Base-by-base conservation (phyloP, 2,329 filamentous ascomycete genomes). In the Phyllachora maydis region DNA sequence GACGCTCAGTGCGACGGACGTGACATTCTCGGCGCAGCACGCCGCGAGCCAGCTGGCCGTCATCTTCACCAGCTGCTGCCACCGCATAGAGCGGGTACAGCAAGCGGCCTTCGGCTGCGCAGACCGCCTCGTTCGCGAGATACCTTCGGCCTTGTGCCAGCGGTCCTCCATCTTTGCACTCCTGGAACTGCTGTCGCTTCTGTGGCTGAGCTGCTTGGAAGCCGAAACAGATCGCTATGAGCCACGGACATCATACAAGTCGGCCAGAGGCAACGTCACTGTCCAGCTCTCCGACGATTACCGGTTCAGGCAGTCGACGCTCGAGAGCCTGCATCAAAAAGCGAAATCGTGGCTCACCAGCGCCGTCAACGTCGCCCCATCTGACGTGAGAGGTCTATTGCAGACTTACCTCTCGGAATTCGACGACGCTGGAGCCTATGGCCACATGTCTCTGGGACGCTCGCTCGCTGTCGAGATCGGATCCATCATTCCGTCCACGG, bases 351-450 rank as follows among this genome's bases (percentile, higher is more conserved):
- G 88, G 88, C 72, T 98, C 1, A 68, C 65, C 11, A 55, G 65
- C 16, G 77, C 79, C 6, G 69, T 95, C 35, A 73, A 77, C 34
- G 64, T 91, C 22, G 82, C 90, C 3, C 85, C 88, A 5, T 56
- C 92, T 13, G 85, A 98, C 45, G 70, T 95, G 29, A 98, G 98
- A 49, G 88, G 90, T 1, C 58, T 98, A 11, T 58, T 99, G 20
- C 88, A 92, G 49, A 95, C 88, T 0, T 95, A 98, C 42, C 59
- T 98, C 10, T 93, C 90, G 1, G 83, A 92, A 35, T 92, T 83
- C 35, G 76, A 90, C 30, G 83, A 95, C 34, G 79, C 92, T 33
- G 78, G 77, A 23, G 70, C 72, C 2, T 92, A 91, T 40, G 88
- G 83, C 0, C 82, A 93, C 43, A 70, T 95, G 30, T 85, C 83